Percentiles rank a stretch among this genome's conserved stretches.
phyloP scores from a whole-genome alignment of 768 basidiomycete genomes.

The Atractiella rhizophila region DNA sequence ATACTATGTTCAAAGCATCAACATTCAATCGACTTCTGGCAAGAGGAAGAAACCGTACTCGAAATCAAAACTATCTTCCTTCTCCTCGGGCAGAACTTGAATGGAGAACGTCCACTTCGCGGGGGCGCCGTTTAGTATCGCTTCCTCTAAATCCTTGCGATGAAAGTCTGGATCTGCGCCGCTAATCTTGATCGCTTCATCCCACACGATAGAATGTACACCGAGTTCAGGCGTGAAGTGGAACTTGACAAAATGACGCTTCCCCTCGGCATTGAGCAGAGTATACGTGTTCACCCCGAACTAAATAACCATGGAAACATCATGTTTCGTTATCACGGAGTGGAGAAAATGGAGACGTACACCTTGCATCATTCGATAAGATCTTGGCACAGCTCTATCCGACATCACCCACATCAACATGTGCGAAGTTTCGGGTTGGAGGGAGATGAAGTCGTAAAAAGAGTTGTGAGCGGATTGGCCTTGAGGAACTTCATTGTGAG shows the following conservation, averaged over 20 bases:
- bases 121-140: slow-evolving; percentile 42
- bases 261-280: slow-evolving; percentile 37
- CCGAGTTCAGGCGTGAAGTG: slow-evolving; percentile 51
- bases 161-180: slow-evolving; percentile 83
- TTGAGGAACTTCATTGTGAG: slow-evolving; percentile 40
- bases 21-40: not conserved
- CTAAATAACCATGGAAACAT: too few species aligned
- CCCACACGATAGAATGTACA: slow-evolving; percentile 62
- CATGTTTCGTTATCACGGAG: too few species aligned
- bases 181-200: slow-evolving; percentile 56
- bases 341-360: slow-evolving; percentile 20
- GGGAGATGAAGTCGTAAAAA: slow-evolving; percentile 6
- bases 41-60: slow-evolving; percentile 31
- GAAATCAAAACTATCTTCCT: slow-evolving; percentile 61
- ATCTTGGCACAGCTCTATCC: slow-evolving; percentile 62
- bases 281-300: slow-evolving; percentile 70
- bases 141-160: slow-evolving; percentile 63
- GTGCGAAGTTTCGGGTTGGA: slow-evolving; percentile 29
- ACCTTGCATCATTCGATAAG: slow-evolving; percentile 75
- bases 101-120: slow-evolving; percentile 61
- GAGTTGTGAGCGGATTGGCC: slow-evolving; percentile 13
- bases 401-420: slow-evolving; percentile 69
- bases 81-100: slow-evolving; percentile 40
- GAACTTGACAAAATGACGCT: slow-evolving; percentile 66
- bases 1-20: slow-evolving; percentile 49